Evolutionary conservation across 148 eudicot genomes (phyloP).

Genomic region (Vaccinium macrocarpon): DNA sequence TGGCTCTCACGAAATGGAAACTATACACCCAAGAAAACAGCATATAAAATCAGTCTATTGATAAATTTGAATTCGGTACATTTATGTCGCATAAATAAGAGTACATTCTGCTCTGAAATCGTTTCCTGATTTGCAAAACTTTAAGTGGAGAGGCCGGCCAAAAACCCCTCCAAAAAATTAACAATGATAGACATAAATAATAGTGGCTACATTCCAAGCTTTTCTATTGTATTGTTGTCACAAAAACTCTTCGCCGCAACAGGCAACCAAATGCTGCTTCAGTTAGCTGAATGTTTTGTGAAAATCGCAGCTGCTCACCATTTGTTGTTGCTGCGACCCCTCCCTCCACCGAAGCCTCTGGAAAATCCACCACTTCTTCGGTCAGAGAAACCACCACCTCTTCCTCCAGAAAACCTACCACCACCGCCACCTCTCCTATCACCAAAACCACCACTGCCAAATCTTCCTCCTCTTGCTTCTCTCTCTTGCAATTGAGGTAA

Average conservation of each 20-base stretch:
- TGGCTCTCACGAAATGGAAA: neutral
- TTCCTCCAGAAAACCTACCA: constrained; percentile 8
- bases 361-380: constrained; percentile 39
- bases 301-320: constrained; percentile 15
- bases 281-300: neutral
- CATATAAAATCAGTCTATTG: neutral
- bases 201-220: neutral
- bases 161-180: neutral
- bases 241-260: neutral
- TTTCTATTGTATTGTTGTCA: neutral
- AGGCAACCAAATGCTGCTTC: neutral
- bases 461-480: constrained; percentile 59
- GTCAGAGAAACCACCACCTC: constrained; percentile 29
- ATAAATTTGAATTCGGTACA: neutral
- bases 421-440: constrained; percentile 9
- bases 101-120: neutral
- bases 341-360: constrained; percentile 37
- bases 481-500: constrained; percentile 71
- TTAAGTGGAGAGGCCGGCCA: neutral
- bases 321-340: constrained; percentile 28
- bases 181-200: neutral
- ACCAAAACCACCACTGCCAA: constrained; percentile 29
- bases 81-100: neutral
- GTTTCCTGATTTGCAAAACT: neutral
- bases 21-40: neutral